Evolutionary conservation across 2,329 filamentous ascomycete species (phyloP), one percentile per base, ranked within the genome.

Genomic region (Ascochyta koolunga): DNA sequence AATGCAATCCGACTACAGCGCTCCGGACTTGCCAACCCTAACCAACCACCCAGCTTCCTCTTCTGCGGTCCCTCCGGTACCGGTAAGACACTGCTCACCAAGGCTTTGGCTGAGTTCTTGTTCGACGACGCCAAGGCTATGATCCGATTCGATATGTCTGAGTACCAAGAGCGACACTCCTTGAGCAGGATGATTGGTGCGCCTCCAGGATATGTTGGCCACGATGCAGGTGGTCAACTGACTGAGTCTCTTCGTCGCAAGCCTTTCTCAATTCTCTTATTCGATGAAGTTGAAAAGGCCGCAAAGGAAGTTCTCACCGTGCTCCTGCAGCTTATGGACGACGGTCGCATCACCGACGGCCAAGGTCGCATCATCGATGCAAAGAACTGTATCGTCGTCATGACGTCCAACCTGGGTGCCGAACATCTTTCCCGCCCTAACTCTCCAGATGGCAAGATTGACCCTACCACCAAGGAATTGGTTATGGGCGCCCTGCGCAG

Each of bases 141-240:
- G 95, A 96, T 99, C 67, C 89, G 95, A 33, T 96, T 99, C 79
- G 95, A 99, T 74, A 99, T 99, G 95, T 98, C 93, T 5, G 95
- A 99, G 77, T 99, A 99, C 76, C 96, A 99, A 77, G 95, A 99
- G 77, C 89, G 93, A 5, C 95, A 99, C 75, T 89, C 93, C 0
- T 85, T 99, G 13, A 96, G 91, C 73, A 87, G 95, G 56, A 97
- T 99, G 91, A 99, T 99, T 66, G 95, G 95, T 73, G 93, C 95
- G 18, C 95, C 95, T 18, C 95, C 95, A 4, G 95, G 95, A 60
- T 99, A 99, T 65, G 93, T 99, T 55, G 95, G 95, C 15, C 93
- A 99, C 73, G 95, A 99, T 70, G 87, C 95, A 27, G 95, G 95
- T 65, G 95, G 95, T 47, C 95, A 99, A 75, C 85, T 99, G 48